Conservation (phyloP, 2,329 filamentous ascomycete genomes). For the Rosellinia necatrix region DNA sequence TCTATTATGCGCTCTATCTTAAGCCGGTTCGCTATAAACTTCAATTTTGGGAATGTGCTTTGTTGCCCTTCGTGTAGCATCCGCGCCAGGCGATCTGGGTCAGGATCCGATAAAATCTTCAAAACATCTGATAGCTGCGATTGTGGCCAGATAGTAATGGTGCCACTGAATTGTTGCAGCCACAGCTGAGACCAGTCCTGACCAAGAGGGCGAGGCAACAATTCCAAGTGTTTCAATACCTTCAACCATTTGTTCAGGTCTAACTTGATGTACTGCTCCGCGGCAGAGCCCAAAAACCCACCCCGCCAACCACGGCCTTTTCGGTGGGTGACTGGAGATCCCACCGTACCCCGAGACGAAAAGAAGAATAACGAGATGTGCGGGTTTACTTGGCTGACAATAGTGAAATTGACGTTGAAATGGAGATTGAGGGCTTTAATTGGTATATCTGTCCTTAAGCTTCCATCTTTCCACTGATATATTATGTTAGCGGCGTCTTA, state of each 20-base stretch:
- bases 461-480: slow-evolving; percentile 86
- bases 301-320: slow-evolving; percentile 94
- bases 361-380: slow-evolving; percentile 99
- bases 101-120: slow-evolving; percentile 85
- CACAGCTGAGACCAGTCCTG: slow-evolving; percentile 98
- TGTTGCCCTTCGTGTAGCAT: slow-evolving; percentile 93
- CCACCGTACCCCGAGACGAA: slow-evolving; percentile 87
- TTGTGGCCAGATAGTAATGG: slow-evolving; percentile 95
- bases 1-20: slow-evolving; percentile 77
- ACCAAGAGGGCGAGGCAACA: slow-evolving; percentile 85
- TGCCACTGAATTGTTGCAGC: slow-evolving; percentile 93
- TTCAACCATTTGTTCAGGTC: slow-evolving; percentile 98
- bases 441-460: slow-evolving; percentile 90
- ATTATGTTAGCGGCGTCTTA: slow-evolving; percentile 8
- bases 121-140: slow-evolving; percentile 78
- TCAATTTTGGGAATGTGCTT: slow-evolving; percentile 86
- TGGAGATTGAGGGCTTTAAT: slow-evolving; percentile 92
- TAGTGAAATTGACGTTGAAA: slow-evolving; percentile 98
- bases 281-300: slow-evolving; percentile 88
- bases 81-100: slow-evolving; percentile 71
- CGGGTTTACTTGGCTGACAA: slow-evolving; percentile 87
- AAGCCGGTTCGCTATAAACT: slow-evolving; percentile 87
- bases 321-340: slow-evolving; percentile 90
- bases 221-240: slow-evolving; percentile 87
- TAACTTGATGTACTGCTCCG: slow-evolving; percentile 93